These are phyloP conservation scores for Ogataea paraovalis DNA, from an alignment of 805 yeast species.

Conservation along the genomic window DNA sequence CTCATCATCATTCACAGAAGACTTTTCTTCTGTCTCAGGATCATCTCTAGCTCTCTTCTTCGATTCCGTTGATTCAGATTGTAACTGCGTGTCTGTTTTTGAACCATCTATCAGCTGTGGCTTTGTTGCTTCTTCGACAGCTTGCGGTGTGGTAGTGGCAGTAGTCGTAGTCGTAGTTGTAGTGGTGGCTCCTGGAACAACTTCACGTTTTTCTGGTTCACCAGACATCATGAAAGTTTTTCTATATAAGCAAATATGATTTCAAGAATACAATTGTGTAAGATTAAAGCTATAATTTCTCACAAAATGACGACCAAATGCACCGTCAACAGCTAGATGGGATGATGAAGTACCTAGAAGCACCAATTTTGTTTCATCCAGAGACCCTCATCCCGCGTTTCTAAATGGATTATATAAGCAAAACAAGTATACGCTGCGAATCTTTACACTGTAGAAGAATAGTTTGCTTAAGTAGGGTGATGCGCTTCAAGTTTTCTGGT, in stretches of 20 bases:
- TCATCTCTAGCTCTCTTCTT: slow-evolving; percentile 10
- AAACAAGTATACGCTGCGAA: no score
- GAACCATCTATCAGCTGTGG: not conserved
- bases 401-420: no score
- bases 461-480: no score
- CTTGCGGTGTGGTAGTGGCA: not conserved
- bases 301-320: no score
- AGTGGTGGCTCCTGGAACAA: not conserved
- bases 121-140: not conserved
- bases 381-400: not conserved
- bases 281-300: no score
- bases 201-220: not conserved
- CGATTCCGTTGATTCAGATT: slow-evolving; percentile 10
- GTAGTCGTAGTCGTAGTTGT: not conserved
- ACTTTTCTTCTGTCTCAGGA: slow-evolving; percentile 2
- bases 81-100: not conserved
- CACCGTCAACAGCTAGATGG: no score
- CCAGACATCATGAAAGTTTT: not conserved
- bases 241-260: not conserved
- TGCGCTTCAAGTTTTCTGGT: no score
- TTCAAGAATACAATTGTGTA: no score
- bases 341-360: no score
- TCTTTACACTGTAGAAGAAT: no score
- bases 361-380: not conserved
- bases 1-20: not conserved